Percentiles rank a stretch among this genome's conserved stretches.
Evolutionary conservation across 305 asterid genomes (phyloP).

Genomic region (Withania somnifera): DNA sequence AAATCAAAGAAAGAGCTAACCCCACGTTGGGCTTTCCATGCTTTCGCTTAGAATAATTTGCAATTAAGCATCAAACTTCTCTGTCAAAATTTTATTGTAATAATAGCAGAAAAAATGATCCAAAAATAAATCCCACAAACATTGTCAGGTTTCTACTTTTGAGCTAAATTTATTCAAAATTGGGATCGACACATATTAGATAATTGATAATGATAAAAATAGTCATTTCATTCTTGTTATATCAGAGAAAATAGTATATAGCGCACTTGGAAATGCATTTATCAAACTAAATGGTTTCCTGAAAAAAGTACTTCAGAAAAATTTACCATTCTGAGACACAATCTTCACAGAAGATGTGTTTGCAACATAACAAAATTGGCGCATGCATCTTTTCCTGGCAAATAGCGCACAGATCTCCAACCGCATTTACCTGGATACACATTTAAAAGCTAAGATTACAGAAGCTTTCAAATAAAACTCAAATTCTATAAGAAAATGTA

Average conservation of each 20-base stretch:
- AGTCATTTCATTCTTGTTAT: background rate
- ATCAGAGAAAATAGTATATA: background rate
- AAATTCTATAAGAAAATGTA: background rate
- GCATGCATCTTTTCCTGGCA: constrained; percentile 42
- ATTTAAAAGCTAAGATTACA: background rate
- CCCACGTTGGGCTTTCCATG: background rate
- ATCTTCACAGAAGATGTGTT: constrained; percentile 38
- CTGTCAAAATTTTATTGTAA: background rate
- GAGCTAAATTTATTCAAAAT: background rate
- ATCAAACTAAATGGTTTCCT: no score
- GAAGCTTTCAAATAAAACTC: background rate
- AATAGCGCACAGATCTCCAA: constrained; percentile 36
- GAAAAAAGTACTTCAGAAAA: background rate
- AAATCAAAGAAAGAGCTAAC: background rate
- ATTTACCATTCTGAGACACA: constrained; percentile 37
- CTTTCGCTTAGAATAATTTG: background rate
- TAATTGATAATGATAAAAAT: background rate
- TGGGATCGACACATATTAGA: background rate
- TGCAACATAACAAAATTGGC: constrained; percentile 29
- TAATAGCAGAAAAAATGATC: background rate
- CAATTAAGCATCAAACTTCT: background rate
- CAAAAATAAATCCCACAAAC: background rate
- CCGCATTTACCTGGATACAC: constrained; percentile 23
- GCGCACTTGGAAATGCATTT: background rate
- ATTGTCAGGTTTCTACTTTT: background rate